Evolutionary conservation across 1,284 basidiomycete species (phyloP), one percentile per base, ranked within the genome.

Genomic region (Volvariella volvacea): DNA sequence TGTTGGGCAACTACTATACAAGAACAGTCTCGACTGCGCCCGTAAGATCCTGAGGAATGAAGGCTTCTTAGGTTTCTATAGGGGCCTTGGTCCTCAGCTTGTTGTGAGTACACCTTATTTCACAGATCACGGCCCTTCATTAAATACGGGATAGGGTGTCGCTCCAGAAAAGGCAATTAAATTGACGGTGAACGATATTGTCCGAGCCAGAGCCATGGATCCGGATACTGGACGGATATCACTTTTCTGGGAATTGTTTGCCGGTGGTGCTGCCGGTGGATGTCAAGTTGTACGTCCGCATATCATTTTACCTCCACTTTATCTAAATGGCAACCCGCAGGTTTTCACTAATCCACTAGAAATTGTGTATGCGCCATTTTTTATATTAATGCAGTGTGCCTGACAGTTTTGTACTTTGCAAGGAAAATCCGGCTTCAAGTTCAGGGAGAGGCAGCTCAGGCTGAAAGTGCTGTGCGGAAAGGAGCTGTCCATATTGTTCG

Each of bases 81-180:
- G 94, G 33, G 95, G 95, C 46, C 79, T 99, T 42, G 85, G 92
- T 4, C 95, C 95, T 32, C 95, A 99, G 61, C 76, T 99, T 45
- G 78, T 99, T 53, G 89, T 89, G 56, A 49, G 85, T 65, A 14
- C 14, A 31, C 30, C 7, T 17, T 21, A 22, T 14, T 28, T 43
- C 43, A 19, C 22, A 38, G 31, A 17, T 34, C 10, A 20, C 41
- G 40, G 34, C 19, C 20, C 25, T 12, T 41, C 34, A 41, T 42
- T 40, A 42, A 28, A n/a, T 48, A 15, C 31, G 48, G 14, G 32
- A 34, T 60, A 92, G 89, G 95, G 95, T 58, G 95, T 99, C 34
- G 96, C 95, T 10, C 95, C 95, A 10, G 95, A 99, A 66, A 99
- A 96, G 69, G 92, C 92, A 9, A 95, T 96, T 68, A 96, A 99